These are phyloP conservation scores for Carpinus viminea DNA, from an alignment of 306 rosid genomes.

Conservation along the genomic window DNA sequence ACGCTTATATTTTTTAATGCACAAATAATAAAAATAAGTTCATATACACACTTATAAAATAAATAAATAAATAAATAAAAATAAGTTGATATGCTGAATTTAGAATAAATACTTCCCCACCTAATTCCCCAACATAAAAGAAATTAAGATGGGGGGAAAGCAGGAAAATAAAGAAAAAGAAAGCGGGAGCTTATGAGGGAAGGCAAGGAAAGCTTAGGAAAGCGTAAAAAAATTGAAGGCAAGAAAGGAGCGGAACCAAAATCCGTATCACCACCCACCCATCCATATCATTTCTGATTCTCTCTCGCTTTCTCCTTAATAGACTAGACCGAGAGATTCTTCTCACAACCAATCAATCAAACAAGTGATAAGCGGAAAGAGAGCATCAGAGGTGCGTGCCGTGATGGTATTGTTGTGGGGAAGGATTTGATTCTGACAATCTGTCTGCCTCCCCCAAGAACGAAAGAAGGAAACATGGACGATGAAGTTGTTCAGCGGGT, in stretches of 20 bases:
- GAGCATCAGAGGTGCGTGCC: background rate
- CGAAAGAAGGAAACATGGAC: slow-evolving; percentile 50
- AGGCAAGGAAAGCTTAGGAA: background rate
- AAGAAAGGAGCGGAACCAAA: background rate
- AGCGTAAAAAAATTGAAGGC: slow-evolving; percentile 2
- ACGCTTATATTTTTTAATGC: too few species aligned
- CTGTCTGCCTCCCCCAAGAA: background rate
- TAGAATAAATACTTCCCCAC: background rate
- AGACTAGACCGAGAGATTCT: background rate
- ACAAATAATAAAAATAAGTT: too few species aligned
- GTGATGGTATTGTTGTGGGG: slow-evolving; percentile 9
- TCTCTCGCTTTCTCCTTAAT: background rate
- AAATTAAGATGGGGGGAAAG: background rate
- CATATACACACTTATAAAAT: too few species aligned
- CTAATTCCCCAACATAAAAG: background rate
- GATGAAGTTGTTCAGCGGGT: slow-evolving; percentile 93
- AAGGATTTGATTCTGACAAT: background rate
- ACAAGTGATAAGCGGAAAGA: background rate
- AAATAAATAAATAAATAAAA: too few species aligned
- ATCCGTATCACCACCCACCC: background rate
- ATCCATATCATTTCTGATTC: background rate
- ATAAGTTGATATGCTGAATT: too few species aligned
- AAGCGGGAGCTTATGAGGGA: background rate
- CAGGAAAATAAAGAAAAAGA: background rate
- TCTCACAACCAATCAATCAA: background rate